phyloP scores from a whole-genome alignment of 768 basidiomycete genomes.

The Sutorius australiensis region DNA sequence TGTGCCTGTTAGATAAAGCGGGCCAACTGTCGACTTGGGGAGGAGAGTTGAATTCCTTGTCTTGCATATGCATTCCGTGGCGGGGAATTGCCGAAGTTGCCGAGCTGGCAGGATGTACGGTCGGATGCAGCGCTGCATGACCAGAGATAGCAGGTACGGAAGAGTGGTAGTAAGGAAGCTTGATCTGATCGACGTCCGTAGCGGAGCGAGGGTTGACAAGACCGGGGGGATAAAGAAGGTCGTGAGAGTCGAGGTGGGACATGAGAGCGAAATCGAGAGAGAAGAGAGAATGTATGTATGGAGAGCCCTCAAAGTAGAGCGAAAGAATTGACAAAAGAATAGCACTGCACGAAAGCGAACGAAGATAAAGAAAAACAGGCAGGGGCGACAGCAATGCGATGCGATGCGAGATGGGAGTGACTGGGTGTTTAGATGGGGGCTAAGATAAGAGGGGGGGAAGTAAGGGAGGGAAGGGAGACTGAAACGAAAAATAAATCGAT shows the following conservation, averaged over 20 bases:
- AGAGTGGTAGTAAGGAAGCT: conserved; percentile 12
- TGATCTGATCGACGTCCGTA: conserved; percentile 30
- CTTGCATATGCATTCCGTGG: conserved; percentile 34
- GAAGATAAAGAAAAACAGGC: conserved; percentile 15
- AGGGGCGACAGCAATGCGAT: conserved; percentile 33
- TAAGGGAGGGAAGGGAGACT: conserved; percentile 9
- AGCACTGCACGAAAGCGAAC: conserved; percentile 31
- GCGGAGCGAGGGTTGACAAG: conserved; percentile 25
- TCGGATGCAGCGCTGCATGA: conserved; percentile 6
- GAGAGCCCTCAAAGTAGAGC: conserved; percentile 20
- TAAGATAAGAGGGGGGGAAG: conserved; percentile 28
- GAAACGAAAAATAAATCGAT: conserved; percentile 28
- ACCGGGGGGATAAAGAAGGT: conserved; percentile 37
- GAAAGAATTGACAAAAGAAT: conserved; percentile 23
- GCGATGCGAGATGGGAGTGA: conserved; percentile 24
- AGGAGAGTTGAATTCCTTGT: conserved; percentile 34
- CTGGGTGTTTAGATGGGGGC: conserved; percentile 28
- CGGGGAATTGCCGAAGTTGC: conserved; percentile 31
- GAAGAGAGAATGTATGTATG: conserved; percentile 4
- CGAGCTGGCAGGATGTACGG: conserved; percentile 16
- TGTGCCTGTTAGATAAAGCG: conserved; percentile 33
- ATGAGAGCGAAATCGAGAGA: conserved; percentile 26
- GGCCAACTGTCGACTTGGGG: conserved; percentile 30
- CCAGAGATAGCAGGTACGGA: conserved; percentile 5
- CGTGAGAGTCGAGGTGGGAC: conserved; percentile 43